These are phyloP conservation scores for Curvularia sp. DNA, from an alignment of 2,329 filamentous ascomycete genomes.

Conservation along the genomic window DNA sequence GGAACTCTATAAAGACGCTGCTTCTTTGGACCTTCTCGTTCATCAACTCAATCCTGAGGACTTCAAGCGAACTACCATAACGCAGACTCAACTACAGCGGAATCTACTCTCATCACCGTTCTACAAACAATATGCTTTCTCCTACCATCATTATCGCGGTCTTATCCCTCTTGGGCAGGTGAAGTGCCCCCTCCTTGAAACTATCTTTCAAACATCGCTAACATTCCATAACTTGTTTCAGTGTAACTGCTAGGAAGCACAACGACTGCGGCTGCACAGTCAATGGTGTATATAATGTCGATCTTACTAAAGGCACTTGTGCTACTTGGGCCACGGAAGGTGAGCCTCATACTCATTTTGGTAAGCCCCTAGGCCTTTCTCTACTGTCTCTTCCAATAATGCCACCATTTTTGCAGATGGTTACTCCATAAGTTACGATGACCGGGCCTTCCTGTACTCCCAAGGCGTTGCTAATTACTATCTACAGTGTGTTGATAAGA, in stretches of 20 bases:
- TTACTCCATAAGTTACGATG: neutral
- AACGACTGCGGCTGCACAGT: neutral
- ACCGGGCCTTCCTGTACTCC: neutral
- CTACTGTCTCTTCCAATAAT: neutral
- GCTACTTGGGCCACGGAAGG: neutral
- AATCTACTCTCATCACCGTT: neutral
- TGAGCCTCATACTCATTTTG: neutral
- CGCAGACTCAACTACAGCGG: neutral
- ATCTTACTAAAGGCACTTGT: neutral
- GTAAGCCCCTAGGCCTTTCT: neutral
- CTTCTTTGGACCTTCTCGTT: neutral
- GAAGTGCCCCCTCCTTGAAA: neutral
- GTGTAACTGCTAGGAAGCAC: neutral
- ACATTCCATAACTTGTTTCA: neutral
- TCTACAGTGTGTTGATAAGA: neutral
- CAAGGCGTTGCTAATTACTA: neutral
- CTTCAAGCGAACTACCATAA: neutral
- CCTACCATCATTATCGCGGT: neutral
- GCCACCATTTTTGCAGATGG: neutral
- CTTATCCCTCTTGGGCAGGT: constrained; percentile 1
- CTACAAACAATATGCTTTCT: neutral
- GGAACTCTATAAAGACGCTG: neutral
- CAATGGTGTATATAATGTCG: neutral
- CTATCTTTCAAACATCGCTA: neutral
- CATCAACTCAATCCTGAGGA: neutral